Percentiles rank a stretch among this genome's conserved stretches.
Evolutionary conservation across 257 asterid species (phyloP).

Genomic region (Lithospermum erythrorhizon): DNA sequence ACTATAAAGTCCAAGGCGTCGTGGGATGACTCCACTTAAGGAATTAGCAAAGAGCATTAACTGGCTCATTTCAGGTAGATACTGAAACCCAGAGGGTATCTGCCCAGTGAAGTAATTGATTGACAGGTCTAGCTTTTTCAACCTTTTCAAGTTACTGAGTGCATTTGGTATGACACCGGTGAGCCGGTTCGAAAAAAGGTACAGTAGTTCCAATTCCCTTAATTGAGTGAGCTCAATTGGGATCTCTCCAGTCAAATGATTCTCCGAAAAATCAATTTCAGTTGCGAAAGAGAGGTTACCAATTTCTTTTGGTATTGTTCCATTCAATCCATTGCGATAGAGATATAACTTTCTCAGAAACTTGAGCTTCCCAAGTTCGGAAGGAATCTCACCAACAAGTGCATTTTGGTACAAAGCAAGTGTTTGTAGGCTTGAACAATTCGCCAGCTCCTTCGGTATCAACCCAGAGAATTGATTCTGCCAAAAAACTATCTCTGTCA

Average conservation of each 20-base stretch:
- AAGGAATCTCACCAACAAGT: slow-evolving; percentile 67
- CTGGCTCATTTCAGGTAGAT: slow-evolving; percentile 43
- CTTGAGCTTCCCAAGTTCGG: slow-evolving; percentile 47
- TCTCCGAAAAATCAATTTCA: slow-evolving; percentile 84
- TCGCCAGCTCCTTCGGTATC: slow-evolving; percentile 69
- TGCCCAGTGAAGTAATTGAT: slow-evolving; percentile 71
- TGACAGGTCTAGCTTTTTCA: slow-evolving; percentile 67
- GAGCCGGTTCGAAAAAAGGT: slow-evolving; percentile 64
- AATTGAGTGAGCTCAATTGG: slow-evolving; percentile 50
- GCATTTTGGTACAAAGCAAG: slow-evolving; percentile 73
- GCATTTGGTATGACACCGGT: slow-evolving; percentile 68
- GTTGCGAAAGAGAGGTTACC: slow-evolving; percentile 53
- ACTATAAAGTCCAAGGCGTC: slow-evolving; percentile 52
- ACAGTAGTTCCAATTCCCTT: slow-evolving; percentile 37
- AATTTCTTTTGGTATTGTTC: slow-evolving; percentile 69
- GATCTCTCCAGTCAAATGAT: slow-evolving; percentile 56
- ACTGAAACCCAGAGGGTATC: slow-evolving; percentile 70
- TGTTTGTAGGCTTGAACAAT: slow-evolving; percentile 43
- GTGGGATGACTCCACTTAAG: slow-evolving; percentile 66
- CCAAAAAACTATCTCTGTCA: slow-evolving; percentile 62
- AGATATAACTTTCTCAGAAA: slow-evolving; percentile 37
- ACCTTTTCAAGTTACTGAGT: slow-evolving; percentile 48
- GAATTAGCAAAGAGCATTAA: slow-evolving; percentile 65
- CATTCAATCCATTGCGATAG: slow-evolving; percentile 65
- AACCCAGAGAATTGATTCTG: slow-evolving; percentile 61